A percentile compares a stretch with the other conserved stretches of the same genome.
Evolutionary conservation across 441 rosid genomes (phyloP).

Genomic region (Breynia disticha): DNA sequence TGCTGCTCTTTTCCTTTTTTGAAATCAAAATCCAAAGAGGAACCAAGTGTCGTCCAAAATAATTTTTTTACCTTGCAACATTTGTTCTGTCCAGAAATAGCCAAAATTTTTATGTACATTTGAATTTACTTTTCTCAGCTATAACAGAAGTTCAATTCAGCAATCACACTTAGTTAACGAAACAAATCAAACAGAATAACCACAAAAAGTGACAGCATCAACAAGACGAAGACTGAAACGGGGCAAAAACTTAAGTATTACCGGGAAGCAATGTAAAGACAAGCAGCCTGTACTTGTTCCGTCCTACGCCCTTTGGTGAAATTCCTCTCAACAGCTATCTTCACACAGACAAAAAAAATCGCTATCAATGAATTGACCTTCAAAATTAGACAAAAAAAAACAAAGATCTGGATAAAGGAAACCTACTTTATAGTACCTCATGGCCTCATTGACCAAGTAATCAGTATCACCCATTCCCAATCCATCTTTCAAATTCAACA

Average conservation of each 20-base stretch:
- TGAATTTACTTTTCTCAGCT: too few relatives aligned
- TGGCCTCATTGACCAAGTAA: slow-evolving; percentile 46
- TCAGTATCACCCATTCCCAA: slow-evolving; percentile 56
- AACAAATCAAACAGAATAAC: too few relatives aligned
- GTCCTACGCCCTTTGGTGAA: slow-evolving; percentile 83
- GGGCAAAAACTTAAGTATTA: slow-evolving; percentile 12
- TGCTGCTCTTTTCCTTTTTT: too few relatives aligned
- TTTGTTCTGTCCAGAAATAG: too few relatives aligned
- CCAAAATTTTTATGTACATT: too few relatives aligned
- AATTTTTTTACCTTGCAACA: too few relatives aligned
- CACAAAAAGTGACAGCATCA: too few relatives aligned
- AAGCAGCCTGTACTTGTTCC: slow-evolving; percentile 78
- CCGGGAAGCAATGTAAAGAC: slow-evolving; percentile 94
- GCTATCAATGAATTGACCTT: slow-evolving; percentile 1
- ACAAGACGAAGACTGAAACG: too few relatives aligned
- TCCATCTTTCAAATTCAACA: slow-evolving; percentile 44
- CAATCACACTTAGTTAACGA: too few relatives aligned
- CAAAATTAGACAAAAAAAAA: slow-evolving; percentile 2
- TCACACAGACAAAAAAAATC: slow-evolving; percentile 18
- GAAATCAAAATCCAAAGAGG: too few relatives aligned
- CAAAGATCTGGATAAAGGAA: slow-evolving; percentile 2
- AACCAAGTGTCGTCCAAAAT: too few relatives aligned
- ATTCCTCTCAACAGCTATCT: slow-evolving; percentile 68
- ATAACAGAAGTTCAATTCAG: too few relatives aligned
- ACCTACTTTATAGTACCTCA: slow-evolving; percentile 55